Evolutionary conservation across 2,329 filamentous ascomycete species (phyloP).

Genomic region (Orbilia quercus): DNA sequence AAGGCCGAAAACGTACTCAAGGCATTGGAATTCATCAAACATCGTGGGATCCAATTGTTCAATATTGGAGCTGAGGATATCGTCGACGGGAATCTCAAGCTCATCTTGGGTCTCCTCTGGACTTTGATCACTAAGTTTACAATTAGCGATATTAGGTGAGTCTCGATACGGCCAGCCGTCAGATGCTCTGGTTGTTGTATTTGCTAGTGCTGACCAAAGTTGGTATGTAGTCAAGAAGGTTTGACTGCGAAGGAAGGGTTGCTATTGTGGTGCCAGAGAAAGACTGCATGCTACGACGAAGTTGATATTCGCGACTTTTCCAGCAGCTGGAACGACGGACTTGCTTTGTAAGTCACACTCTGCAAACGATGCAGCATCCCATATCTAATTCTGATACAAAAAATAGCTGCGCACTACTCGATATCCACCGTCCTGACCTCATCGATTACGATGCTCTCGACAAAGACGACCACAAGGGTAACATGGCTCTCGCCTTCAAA

Average conservation of each 20-base stretch:
- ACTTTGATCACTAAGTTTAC: constrained; percentile 97
- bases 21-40: constrained; percentile 91
- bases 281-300: constrained; percentile 98
- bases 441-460: constrained; percentile 97
- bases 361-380: neutral
- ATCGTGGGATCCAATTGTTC: constrained; percentile 91
- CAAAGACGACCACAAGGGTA: constrained; percentile 91
- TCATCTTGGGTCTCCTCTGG: constrained; percentile 97
- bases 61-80: constrained; percentile 99
- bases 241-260: constrained; percentile 97
- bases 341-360: constrained; percentile 75
- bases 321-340: constrained; percentile 93
- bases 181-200: neutral
- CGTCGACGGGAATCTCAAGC: constrained; percentile 96
- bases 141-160: constrained; percentile 90
- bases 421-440: constrained; percentile 95
- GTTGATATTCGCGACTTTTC: constrained; percentile 97
- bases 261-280: constrained; percentile 95
- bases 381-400: constrained; percentile 1
- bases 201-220: constrained; percentile 16
- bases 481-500: constrained; percentile 98
- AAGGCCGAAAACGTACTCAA: constrained; percentile 98
- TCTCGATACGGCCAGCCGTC: neutral
- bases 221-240: constrained; percentile 74
- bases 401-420: constrained; percentile 82